These are phyloP conservation scores for Trichoderma sp. DNA, from an alignment of 2,329 filamentous ascomycete genomes.

Conservation along the genomic window DNA sequence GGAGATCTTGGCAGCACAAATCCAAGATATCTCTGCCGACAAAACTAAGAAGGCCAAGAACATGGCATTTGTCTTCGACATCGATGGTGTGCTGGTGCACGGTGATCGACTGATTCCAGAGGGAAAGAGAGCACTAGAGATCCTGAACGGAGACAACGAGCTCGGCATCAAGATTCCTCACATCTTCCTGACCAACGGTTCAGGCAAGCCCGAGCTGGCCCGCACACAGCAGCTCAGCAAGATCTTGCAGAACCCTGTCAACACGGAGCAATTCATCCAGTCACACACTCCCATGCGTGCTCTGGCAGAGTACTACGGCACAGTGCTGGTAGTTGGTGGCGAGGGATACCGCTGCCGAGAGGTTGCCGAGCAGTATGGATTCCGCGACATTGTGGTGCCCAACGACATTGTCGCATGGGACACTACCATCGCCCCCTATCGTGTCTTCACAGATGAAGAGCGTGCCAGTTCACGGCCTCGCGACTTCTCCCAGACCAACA, in stretches of 20 bases:
- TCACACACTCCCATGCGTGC: constrained; percentile 21
- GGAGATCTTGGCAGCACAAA: constrained; percentile 16
- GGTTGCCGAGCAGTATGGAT: constrained; percentile 20
- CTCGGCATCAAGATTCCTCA: constrained; percentile 21
- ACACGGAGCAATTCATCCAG: constrained; percentile 21
- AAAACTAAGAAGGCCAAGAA: constrained; percentile 23
- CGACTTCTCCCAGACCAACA: constrained; percentile 10
- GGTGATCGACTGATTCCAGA: constrained; percentile 14
- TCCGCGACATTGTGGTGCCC: constrained; percentile 15
- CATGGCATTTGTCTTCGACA: constrained; percentile 24
- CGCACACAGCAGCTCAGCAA: constrained; percentile 19
- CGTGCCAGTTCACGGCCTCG: constrained; percentile 19
- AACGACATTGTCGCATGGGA: constrained; percentile 25
- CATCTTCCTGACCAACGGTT: constrained; percentile 18
- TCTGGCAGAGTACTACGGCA: constrained; percentile 18
- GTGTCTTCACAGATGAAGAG: constrained; percentile 14
- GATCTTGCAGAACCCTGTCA: constrained; percentile 21
- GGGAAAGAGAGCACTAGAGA: constrained; percentile 20
- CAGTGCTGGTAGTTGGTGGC: constrained; percentile 19
- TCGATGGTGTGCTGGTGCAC: constrained; percentile 18
- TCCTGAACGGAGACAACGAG: constrained; percentile 20
- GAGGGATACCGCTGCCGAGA: constrained; percentile 22
- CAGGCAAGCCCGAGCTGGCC: constrained; percentile 21
- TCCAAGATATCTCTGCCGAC: constrained; percentile 19
- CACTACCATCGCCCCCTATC: constrained; percentile 12